Evolutionary conservation across 2,329 filamentous ascomycete species (phyloP).

Genomic region (Helicocarpus griseus): DNA sequence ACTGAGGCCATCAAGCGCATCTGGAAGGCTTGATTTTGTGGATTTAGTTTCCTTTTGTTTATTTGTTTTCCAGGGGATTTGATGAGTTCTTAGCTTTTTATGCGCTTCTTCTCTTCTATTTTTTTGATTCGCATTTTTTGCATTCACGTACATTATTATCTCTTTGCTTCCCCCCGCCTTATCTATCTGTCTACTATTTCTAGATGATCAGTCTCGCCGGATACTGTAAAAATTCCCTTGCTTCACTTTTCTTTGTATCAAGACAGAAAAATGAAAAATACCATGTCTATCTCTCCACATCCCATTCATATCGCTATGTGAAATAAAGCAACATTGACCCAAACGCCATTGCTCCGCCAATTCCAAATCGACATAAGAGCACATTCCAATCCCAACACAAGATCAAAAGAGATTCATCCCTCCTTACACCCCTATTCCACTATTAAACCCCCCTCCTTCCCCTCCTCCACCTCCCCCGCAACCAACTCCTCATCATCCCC

Average conservation of each 20-base stretch:
- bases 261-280: neutral
- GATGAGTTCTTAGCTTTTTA: neutral
- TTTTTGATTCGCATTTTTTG: neutral
- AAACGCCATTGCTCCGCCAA: neutral
- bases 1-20: slow-evolving; percentile 81
- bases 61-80: neutral
- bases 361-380: neutral
- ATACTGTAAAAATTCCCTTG: slow-evolving; percentile 1
- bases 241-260: neutral
- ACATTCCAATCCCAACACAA: neutral
- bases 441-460: slow-evolving; percentile 26
- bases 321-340: neutral
- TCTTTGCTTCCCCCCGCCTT: neutral
- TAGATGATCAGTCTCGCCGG: neutral
- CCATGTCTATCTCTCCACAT: neutral
- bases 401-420: neutral
- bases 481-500: slow-evolving; percentile 55
- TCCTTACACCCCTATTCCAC: neutral
- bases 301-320: neutral
- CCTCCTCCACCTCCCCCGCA: slow-evolving; percentile 33
- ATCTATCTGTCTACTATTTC: neutral
- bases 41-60: slow-evolving; percentile 17
- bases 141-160: neutral
- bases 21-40: slow-evolving; percentile 59
- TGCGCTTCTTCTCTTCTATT: neutral